Evolutionary conservation across 768 basidiomycete species (phyloP), one percentile per base, ranked within the genome.

Genomic region (Favolaschia claudopus): DNA sequence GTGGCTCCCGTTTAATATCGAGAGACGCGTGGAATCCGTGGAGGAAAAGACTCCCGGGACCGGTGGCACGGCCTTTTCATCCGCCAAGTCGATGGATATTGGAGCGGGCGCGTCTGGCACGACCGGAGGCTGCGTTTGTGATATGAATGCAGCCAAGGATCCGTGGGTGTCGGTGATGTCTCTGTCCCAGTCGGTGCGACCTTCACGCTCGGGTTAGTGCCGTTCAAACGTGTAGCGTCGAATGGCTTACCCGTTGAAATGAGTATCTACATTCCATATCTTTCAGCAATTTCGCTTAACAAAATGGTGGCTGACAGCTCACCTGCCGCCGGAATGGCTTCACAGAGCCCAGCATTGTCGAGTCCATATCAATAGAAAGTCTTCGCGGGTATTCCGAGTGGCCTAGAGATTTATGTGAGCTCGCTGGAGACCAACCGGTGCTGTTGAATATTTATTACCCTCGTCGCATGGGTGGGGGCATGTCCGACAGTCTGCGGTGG

Each of bases 181-280:
- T 37, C 81, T 80, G 34, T 86, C 84, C 96, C 96, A 98, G 76
- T 99, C 94, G 19, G 87, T n/a, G n/a, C n/a, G n/a, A n/a, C n/a
- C n/a, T n/a, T n/a, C n/a, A n/a, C n/a, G n/a, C n/a, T n/a, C n/a
- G n/a, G n/a, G n/a, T n/a, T n/a, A n/a, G n/a, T n/a, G n/a, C n/a
- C n/a, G n/a, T n/a, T n/a, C n/a, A n/a, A n/a, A n/a, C n/a, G n/a
- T n/a, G n/a, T n/a, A n/a, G n/a, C n/a, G n/a, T n/a, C n/a, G n/a
- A n/a, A n/a, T n/a, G n/a, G 81, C 74, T 91, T 88, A 7, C 94
- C 94, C 0, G 95, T 96, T 3, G 93, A 95, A 52, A 98, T 92
- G 31, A 99, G 80, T 33, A 96, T 82, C 89, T 95, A 70, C 27
- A 13, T 25, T n/a, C 33, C 54, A 9, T 42, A 22, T 42, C 43